A percentile compares a stretch with the other conserved stretches of the same genome.
Conservation (phyloP, 257 asterid species). For the Plantago elongata region DNA sequence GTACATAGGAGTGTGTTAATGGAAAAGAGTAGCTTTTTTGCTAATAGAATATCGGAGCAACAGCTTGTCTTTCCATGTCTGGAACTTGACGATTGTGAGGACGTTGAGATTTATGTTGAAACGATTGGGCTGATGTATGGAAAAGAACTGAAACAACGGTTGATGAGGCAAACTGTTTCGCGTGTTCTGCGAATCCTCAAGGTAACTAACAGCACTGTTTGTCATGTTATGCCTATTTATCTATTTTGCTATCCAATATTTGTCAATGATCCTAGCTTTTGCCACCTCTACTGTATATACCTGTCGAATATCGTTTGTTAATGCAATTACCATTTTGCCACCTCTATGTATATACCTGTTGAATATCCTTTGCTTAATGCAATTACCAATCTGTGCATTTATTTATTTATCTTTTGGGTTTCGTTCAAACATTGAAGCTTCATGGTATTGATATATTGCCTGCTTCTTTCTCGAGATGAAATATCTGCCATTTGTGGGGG, state of each 20-base stretch:
- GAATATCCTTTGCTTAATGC: not conserved
- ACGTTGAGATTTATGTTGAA: constrained; percentile 87
- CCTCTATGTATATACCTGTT: too few species aligned
- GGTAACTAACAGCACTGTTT: constrained; percentile 33
- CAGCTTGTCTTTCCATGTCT: constrained; percentile 71
- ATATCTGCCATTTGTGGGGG: too few species aligned
- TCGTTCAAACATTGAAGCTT: not conserved
- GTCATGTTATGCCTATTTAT: constrained; percentile 1
- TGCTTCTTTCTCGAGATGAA: too few species aligned
- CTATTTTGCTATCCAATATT: too few species aligned
- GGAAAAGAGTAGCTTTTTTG: constrained; percentile 62
- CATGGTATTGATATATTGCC: too few species aligned
- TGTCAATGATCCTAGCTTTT: too few species aligned
- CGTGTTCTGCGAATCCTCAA: constrained; percentile 81
- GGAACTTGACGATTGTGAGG: constrained; percentile 85
- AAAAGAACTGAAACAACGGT: constrained; percentile 74
- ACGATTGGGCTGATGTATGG: constrained; percentile 95
- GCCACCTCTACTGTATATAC: too few species aligned
- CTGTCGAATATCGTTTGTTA: not conserved
- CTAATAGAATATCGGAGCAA: constrained; percentile 42
- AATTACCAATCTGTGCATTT: not conserved
- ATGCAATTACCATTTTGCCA: not conserved
- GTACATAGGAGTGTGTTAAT: constrained; percentile 63
- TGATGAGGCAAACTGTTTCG: constrained; percentile 79
- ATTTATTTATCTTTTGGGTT: not conserved